Conservation (phyloP, 225 moss, liverwort and hornwort genomes). For the Polytrichum formosum region DNA sequence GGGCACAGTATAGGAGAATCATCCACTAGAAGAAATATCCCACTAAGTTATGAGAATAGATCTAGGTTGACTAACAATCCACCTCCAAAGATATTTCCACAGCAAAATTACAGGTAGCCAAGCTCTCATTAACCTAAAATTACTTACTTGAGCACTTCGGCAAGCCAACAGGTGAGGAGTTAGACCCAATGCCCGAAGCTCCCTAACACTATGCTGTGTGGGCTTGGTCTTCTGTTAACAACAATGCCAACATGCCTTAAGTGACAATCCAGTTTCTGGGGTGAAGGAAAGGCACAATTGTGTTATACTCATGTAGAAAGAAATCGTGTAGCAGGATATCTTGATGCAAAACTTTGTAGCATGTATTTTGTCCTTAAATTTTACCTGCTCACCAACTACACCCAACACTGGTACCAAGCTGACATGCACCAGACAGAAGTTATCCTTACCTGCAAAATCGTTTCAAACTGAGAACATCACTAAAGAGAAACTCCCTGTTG, state of each 20-base stretch:
- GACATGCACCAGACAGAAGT: slow-evolving; percentile 89
- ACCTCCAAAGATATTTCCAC: no score
- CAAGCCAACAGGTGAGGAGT: slow-evolving; percentile 80
- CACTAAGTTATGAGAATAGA: no score
- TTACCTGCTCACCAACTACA: slow-evolving; percentile 93
- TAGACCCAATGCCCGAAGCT: slow-evolving; percentile 80
- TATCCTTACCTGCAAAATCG: slow-evolving; percentile 52
- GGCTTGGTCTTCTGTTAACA: slow-evolving; percentile 82
- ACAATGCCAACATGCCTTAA: not conserved
- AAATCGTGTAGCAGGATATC: no score
- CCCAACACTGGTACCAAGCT: slow-evolving; percentile 96
- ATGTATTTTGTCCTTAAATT: slow-evolving; percentile 3
- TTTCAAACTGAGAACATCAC: not conserved
- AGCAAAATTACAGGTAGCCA: not conserved
- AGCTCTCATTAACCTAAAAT: not conserved
- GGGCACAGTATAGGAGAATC: no score
- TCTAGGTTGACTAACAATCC: no score
- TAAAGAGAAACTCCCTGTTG: no score
- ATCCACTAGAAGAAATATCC: no score
- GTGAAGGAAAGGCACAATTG: no score
- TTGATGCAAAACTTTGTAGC: no score
- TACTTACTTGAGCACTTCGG: slow-evolving; percentile 76
- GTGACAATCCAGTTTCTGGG: no score
- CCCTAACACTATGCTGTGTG: slow-evolving; percentile 93
- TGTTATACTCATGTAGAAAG: no score